Percentiles rank a stretch among this genome's conserved stretches.
Conservation (phyloP, 305 asterid species). For the Caryopteris hybrid region DNA sequence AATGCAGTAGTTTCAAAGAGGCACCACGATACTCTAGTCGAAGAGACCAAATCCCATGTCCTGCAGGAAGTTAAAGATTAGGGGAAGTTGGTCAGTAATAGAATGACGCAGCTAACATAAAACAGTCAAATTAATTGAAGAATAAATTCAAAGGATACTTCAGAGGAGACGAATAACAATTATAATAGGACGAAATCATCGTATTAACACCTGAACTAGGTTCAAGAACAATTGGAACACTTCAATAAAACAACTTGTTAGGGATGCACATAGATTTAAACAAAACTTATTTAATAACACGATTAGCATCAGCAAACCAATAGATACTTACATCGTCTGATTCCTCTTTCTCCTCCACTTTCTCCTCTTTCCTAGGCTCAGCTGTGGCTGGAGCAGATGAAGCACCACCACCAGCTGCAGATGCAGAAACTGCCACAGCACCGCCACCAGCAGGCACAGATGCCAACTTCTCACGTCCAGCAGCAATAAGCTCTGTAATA, state of each 20-base stretch:
- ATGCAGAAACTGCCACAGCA: slow-evolving; percentile 31
- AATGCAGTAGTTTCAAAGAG: not conserved
- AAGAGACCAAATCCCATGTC: slow-evolving; percentile 48
- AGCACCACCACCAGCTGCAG: slow-evolving; percentile 27
- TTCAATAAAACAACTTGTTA: not conserved
- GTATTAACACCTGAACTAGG: no score
- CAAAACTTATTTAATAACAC: no score
- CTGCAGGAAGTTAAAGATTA: slow-evolving; percentile 29
- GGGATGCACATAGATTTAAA: not conserved
- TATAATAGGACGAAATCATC: no score
- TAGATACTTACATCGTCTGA: slow-evolving; percentile 45
- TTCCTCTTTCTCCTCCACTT: no score
- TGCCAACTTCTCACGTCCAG: slow-evolving; percentile 59
- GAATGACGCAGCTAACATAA: no score
- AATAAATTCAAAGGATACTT: no score
- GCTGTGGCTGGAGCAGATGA: slow-evolving; percentile 40
- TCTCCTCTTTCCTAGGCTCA: slow-evolving; percentile 51
- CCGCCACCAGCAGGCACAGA: slow-evolving; percentile 61
- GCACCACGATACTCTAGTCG: slow-evolving; percentile 27
- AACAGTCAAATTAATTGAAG: no score
- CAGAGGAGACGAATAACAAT: no score
- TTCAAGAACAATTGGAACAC: no score
- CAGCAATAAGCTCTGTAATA: slow-evolving; percentile 49
- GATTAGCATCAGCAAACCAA: not conserved
- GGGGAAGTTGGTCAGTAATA: no score